phyloP scores from a whole-genome alignment of 2,329 filamentous ascomycete species.

The Sporothrix dimorphospora region DNA sequence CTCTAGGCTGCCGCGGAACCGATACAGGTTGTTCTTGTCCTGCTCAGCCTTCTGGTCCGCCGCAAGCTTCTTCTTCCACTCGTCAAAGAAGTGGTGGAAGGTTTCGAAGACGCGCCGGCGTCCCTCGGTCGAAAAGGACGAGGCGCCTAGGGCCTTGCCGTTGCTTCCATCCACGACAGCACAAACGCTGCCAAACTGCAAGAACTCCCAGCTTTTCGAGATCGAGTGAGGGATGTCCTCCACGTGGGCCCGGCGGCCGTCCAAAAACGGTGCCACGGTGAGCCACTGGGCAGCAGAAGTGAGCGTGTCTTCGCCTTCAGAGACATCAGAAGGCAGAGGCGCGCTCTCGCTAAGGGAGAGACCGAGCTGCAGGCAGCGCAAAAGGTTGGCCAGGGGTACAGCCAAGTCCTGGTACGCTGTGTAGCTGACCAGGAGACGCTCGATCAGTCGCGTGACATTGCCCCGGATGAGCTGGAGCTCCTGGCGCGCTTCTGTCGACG shows the following conservation, averaged over 20 bases:
- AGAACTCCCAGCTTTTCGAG: conserved; percentile 51
- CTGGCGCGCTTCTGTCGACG: conserved; percentile 40
- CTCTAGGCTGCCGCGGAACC: conserved; percentile 76
- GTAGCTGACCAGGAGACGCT: conserved; percentile 72
- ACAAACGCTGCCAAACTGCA: conserved; percentile 52
- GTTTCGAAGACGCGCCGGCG: conserved; percentile 64
- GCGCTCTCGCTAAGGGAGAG: conserved; percentile 61
- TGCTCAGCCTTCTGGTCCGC: conserved; percentile 76
- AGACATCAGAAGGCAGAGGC: conserved; percentile 39
- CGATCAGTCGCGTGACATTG: conserved; percentile 69
- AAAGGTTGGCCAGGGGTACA: conserved; percentile 73
- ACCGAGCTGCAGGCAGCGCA: conserved; percentile 78
- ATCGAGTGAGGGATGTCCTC: conserved; percentile 32
- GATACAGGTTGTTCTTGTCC: conserved; percentile 76
- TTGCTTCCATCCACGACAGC: conserved; percentile 53
- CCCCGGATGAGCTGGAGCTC: conserved; percentile 56
- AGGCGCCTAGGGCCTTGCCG: conserved; percentile 43
- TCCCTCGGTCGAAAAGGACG: conserved; percentile 45
- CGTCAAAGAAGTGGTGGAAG: conserved; percentile 72
- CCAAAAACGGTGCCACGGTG: conserved; percentile 58
- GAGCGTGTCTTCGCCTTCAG: conserved; percentile 30
- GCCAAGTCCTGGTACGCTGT: conserved; percentile 85
- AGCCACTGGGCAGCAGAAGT: conserved; percentile 44
- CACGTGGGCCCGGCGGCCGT: conserved; percentile 46
- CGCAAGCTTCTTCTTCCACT: conserved; percentile 79